Base-by-base conservation (phyloP, 2,329 filamentous ascomycete species). In the Graphilbum fragrans region DNA sequence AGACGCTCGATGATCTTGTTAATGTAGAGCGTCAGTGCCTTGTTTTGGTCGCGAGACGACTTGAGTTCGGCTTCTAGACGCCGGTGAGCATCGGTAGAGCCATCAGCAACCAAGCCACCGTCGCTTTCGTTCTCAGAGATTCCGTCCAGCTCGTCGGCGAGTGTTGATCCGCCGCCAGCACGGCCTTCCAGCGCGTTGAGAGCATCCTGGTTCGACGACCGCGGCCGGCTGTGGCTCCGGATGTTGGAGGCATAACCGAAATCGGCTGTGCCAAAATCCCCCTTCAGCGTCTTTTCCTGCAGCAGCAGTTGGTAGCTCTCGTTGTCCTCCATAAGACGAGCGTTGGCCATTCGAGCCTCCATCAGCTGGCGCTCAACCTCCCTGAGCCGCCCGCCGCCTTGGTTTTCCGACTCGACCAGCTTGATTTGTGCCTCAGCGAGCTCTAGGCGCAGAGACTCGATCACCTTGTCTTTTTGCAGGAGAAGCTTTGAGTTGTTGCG, bases 1-100 rank as follows among this genome's bases (percentile, higher is more conserved):
- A 98, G 76, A 43, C 92, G 83, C 59, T 92, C 92, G 58, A 98
- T 94, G 59, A 98, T 96, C 66, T 92, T 94, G 74, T 96, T 94
- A 68, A 98, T 95, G 66, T 98, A 98, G 49, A 96, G 70, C 20
- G 87, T 94, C 52, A 98, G 70, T 23, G 92, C 92, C 67, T 96
- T 96, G 69, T 98, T 96, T 66, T 94, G 82, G 58, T 94, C 90
- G 64, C 85, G 90, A 52, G 86, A 67, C 9, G 75, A 71, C 60
- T 83, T 86, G 50, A 92, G 62, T 53, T 96, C 90, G 11, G 70
- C 63, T 57, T 95, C 88, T 12, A 92, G 68, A 40, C 77, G 77
- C 52, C 80, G 80, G 49, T 75, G 70, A 37, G 63, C 64, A 42
- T 78, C 74, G 19, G 21, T 5, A 5, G 21, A 12, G 35, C n/a